Evolutionary conservation across 768 basidiomycete species (phyloP).

Genomic region (Termitomyces titanicus): DNA sequence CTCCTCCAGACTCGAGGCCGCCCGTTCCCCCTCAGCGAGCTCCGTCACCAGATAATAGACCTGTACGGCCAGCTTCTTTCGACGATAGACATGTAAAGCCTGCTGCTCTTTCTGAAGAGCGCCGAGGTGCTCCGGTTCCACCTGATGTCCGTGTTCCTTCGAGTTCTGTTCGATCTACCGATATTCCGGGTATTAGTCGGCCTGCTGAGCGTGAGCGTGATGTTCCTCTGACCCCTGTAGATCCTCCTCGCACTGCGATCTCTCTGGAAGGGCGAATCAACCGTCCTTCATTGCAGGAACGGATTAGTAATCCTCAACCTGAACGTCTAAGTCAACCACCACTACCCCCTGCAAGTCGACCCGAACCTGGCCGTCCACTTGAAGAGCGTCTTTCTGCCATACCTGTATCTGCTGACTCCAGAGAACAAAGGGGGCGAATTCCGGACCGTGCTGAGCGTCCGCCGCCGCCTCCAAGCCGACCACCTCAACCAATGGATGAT

Average conservation of each 20-base stretch:
- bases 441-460: conserved; percentile 13
- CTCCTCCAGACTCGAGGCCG: conserved; percentile 21
- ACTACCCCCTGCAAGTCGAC: conserved; percentile 10
- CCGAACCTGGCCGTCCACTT: conserved; percentile 23
- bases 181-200: conserved; percentile 15
- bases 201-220: conserved; percentile 11
- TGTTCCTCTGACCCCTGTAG: conserved; percentile 9
- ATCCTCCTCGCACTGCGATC: conserved; percentile 16
- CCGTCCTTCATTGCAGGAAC: conserved; percentile 33
- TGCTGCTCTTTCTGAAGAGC: conserved; percentile 25
- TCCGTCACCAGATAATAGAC: conserved; percentile 22
- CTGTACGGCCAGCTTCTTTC: conserved; percentile 15
- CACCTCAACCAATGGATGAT: conserved; percentile 13
- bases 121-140: conserved; percentile 9
- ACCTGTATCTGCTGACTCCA: conserved; percentile 17
- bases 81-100: conserved; percentile 31
- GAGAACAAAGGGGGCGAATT: conserved; percentile 18
- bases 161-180: conserved; percentile 17
- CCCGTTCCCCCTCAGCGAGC: conserved; percentile 20
- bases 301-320: conserved; percentile 27
- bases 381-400: conserved; percentile 39
- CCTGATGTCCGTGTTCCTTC: conserved; percentile 10
- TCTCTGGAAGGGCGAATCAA: conserved; percentile 38
- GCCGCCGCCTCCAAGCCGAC: conserved; percentile 11
- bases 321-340: conserved; percentile 2